Evolutionary conservation across 805 yeast genomes (phyloP), one percentile per base, ranked within the genome.

Genomic region (Nakazawaea ishiwadae): DNA sequence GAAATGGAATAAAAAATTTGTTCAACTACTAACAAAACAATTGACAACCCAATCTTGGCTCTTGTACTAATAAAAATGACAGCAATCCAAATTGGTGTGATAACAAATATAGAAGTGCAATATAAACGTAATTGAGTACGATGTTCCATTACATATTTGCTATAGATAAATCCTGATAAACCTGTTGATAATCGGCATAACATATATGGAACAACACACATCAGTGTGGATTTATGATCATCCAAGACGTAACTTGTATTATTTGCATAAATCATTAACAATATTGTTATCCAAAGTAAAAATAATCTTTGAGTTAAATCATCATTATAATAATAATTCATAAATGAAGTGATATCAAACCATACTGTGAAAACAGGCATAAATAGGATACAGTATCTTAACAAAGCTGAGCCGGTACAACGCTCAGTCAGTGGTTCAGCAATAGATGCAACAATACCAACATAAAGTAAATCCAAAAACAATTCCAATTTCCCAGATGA

Each of bases 281-380:
- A 55, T 1, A 60, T 51, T 48, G 79, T 55, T 14, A 72, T 66
- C 83, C 82, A 77, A 15, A 77, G 46, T 14, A 79, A 67, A 51
- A 69, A 74, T 0, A 62, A 7, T 41, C 71, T 68, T 52, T 81
- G 86, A 4, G 74, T 51, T 37, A 79, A 55, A 55, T 81, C 85
- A 49, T 78, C 81, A 44, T 64, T 75, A 53, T 71, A 80, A 57
- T 77, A 79, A 51, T 76, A 78, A 56, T 80, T 77, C 69, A 77
- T 75, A 50, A 79, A 68, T 44, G 78, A 84, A 51, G 77, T 75
- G 44, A 79, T 62, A 50, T 79, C 84, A n/a, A 69, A 56, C 85
- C 86, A 80, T 17, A 79, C 73, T 16, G 69, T 70, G 75, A 78
- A 81, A n/a, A 78, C 69, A 0, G 83, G 84, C 15, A 73, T 38